Percentiles rank a stretch among this genome's conserved stretches.
Conservation (phyloP, 495 filamentous ascomycete species). For the Ascodesmis nigricans region DNA sequence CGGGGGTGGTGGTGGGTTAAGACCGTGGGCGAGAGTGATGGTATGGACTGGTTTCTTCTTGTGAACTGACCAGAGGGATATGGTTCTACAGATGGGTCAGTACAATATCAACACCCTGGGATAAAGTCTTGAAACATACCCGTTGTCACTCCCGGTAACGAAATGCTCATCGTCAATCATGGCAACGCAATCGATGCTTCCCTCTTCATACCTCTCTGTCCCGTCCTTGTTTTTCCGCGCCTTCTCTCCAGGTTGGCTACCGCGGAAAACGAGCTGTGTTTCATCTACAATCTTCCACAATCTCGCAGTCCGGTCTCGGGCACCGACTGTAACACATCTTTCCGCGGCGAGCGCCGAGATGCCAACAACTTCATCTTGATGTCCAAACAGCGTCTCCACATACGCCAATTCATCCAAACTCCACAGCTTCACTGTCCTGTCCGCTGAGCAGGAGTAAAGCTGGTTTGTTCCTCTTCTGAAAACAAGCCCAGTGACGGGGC, state of each 20-base stretch:
- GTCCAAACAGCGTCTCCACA: slow-evolving; percentile 85
- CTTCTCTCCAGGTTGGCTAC: slow-evolving; percentile 40
- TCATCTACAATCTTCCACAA: slow-evolving; percentile 96
- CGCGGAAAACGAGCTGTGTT: slow-evolving; percentile 81
- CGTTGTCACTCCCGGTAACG: slow-evolving; percentile 82
- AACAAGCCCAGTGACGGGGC: slow-evolving; percentile 57
- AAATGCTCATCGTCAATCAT: slow-evolving; percentile 79
- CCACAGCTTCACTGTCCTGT: slow-evolving; percentile 78
- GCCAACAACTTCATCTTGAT: slow-evolving; percentile 73
- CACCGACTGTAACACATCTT: slow-evolving; percentile 73
- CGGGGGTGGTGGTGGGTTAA: slow-evolving; percentile 41
- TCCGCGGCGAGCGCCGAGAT: slow-evolving; percentile 66
- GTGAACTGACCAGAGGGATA: slow-evolving; percentile 73
- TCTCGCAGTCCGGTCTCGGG: slow-evolving; percentile 75
- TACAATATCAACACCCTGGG: too few species aligned
- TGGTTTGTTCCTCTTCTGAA: slow-evolving; percentile 84
- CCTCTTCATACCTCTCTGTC: slow-evolving; percentile 32
- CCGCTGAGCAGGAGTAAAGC: slow-evolving; percentile 66
- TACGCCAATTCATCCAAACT: slow-evolving; percentile 69
- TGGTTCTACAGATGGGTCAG: slow-evolving; percentile 14
- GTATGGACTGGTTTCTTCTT: slow-evolving; percentile 91
- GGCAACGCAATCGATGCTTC: slow-evolving; percentile 71
- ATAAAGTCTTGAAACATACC: too few species aligned
- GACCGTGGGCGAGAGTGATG: slow-evolving; percentile 58
- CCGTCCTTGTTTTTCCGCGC: slow-evolving; percentile 22